Evolutionary conservation across 257 asterid genomes (phyloP).

Genomic region (Echites panduratus): DNA sequence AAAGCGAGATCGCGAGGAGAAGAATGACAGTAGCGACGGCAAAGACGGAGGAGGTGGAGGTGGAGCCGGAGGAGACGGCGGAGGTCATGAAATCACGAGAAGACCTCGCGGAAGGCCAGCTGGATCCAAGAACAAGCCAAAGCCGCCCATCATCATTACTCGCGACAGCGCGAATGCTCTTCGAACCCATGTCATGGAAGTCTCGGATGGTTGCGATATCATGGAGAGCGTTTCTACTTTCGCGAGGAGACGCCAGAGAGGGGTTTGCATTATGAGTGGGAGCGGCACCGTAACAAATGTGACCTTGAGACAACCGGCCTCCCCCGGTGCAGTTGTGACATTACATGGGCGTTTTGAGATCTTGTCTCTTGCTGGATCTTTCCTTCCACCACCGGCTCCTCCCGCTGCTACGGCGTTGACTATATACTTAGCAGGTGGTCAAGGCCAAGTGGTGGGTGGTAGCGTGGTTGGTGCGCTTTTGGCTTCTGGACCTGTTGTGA

Average conservation of each 20-base stretch:
- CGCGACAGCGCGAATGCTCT: slow-evolving; percentile 92
- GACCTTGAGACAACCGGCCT: slow-evolving; percentile 71
- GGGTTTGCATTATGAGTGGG: slow-evolving; percentile 87
- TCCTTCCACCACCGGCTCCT: slow-evolving; percentile 92
- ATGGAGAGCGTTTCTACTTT: slow-evolving; percentile 67
- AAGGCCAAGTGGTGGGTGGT: slow-evolving; percentile 95
- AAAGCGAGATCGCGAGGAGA: slow-evolving; percentile 47
- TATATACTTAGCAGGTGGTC: slow-evolving; percentile 78
- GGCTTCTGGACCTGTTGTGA: slow-evolving; percentile 77
- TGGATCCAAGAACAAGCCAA: slow-evolving; percentile 85
- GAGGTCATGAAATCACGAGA: slow-evolving; percentile 39
- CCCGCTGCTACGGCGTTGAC: slow-evolving; percentile 68
- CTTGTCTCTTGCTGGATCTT: slow-evolving; percentile 67
- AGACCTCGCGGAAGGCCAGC: slow-evolving; percentile 83
- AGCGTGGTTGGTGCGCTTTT: slow-evolving; percentile 76
- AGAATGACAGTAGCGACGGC: slow-evolving; percentile 17
- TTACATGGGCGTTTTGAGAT: slow-evolving; percentile 86
- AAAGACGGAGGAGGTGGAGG: slow-evolving; percentile 7
- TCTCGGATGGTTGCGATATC: slow-evolving; percentile 76
- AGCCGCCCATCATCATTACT: slow-evolving; percentile 83
- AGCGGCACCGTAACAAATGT: slow-evolving; percentile 75
- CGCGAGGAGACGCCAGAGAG: slow-evolving; percentile 75
- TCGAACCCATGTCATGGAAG: slow-evolving; percentile 88
- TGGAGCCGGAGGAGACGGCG: slow-evolving; percentile 16
- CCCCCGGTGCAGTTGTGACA: slow-evolving; percentile 72